Conservation (phyloP, 306 rosid genomes). For the Senna siamea region DNA sequence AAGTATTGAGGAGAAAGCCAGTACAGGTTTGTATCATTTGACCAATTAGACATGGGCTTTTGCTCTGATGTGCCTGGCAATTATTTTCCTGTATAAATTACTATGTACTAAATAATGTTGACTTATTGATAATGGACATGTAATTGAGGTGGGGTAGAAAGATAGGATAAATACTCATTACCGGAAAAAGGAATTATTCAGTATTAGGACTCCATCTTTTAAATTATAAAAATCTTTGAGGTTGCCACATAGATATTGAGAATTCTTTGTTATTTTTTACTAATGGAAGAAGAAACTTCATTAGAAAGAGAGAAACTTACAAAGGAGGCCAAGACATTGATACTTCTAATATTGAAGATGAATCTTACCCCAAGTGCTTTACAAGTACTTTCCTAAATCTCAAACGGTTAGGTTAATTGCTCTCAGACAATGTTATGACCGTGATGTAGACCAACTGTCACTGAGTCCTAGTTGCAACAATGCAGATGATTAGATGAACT, state of each 20-base stretch:
- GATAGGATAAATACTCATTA: neutral
- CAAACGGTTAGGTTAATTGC: conserved; percentile 4
- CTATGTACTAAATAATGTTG: neutral
- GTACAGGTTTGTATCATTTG: conserved; percentile 68
- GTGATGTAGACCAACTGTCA: neutral
- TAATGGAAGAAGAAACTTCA: neutral
- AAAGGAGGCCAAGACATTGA: neutral
- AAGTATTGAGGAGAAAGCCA: conserved; percentile 92
- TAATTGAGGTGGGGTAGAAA: conserved; percentile 18
- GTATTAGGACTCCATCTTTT: conserved; percentile 8
- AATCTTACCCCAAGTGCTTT: neutral
- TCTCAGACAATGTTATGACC: conserved; percentile 27
- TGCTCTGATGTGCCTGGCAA: conserved; percentile 3
- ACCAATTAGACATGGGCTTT: conserved; percentile 8
- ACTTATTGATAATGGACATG: conserved; percentile 27
- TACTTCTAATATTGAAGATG: neutral
- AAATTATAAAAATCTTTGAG: conserved; percentile 18
- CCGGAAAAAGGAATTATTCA: conserved; percentile 18
- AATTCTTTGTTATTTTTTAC: neutral
- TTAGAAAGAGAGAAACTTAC: neutral
- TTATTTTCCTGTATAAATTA: conserved; percentile 30
- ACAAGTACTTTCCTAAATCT: neutral
- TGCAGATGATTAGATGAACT: neutral
- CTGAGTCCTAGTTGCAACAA: conserved; percentile 10
- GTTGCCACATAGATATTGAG: conserved; percentile 33